Conservation (phyloP, 768 basidiomycete species). For the Lactarius indigo region DNA sequence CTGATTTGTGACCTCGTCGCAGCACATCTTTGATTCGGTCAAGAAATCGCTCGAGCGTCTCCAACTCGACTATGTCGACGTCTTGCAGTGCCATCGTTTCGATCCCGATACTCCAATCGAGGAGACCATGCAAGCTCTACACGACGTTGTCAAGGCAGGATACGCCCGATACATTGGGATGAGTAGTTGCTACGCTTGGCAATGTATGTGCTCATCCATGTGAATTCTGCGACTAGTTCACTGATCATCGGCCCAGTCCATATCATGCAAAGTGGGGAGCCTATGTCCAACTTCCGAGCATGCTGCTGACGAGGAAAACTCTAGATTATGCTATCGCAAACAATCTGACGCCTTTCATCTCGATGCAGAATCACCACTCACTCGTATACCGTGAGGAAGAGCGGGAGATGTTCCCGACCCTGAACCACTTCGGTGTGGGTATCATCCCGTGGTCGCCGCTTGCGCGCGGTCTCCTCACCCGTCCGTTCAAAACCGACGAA, state of each 20-base stretch:
- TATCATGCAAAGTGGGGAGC: conserved; percentile 20
- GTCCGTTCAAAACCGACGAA: conserved; percentile 9
- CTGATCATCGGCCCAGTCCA: conserved; percentile 17
- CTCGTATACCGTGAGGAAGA: conserved; percentile 41
- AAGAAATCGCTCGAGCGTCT: conserved; percentile 65
- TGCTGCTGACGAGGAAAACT: conserved; percentile 19
- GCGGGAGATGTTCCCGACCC: conserved; percentile 35
- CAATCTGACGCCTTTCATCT: conserved; percentile 22
- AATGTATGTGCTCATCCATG: conserved; percentile 25
- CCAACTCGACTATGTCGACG: conserved; percentile 72
- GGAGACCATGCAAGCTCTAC: conserved; percentile 36
- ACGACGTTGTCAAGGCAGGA: conserved; percentile 39
- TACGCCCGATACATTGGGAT: conserved; percentile 37
- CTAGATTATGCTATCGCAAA: conserved; percentile 23
- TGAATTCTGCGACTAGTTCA: conserved; percentile 1
- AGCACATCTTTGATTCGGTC: conserved; percentile 73
- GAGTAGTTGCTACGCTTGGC: conserved; percentile 32
- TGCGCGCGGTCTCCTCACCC: conserved; percentile 21
- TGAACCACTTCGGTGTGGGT: conserved; percentile 25
- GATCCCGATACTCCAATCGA: conserved; percentile 35
- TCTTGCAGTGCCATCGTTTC: conserved; percentile 53
- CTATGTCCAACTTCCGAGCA: conserved; percentile 6
- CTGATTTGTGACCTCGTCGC: background rate
- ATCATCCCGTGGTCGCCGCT: conserved; percentile 25
- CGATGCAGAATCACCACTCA: conserved; percentile 30